Conservation (phyloP, 179 eudicot species). For the Sideroxylon spinosum region DNA sequence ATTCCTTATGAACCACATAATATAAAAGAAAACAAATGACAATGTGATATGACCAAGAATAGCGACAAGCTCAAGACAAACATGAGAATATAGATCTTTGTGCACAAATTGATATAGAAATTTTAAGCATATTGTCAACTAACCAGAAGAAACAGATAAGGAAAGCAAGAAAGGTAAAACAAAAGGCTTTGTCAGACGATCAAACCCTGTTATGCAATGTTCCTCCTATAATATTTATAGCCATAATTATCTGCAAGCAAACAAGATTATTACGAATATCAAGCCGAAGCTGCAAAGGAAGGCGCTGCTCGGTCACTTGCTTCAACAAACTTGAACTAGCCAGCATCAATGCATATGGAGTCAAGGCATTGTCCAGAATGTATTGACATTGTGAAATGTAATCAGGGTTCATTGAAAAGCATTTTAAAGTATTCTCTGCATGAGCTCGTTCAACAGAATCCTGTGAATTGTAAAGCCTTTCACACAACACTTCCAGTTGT, state of each 20-base stretch:
- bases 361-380: constrained; percentile 85
- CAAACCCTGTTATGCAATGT: constrained; percentile 3
- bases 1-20: neutral
- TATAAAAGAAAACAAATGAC: neutral
- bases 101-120: neutral
- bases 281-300: constrained; percentile 85
- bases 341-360: constrained; percentile 94
- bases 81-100: neutral
- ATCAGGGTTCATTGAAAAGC: constrained; percentile 82
- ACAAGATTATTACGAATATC: constrained; percentile 73
- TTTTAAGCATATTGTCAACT: neutral
- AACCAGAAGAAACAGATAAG: neutral
- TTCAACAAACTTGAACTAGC: constrained; percentile 96
- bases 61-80: neutral
- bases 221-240: neutral
- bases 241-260: constrained; percentile 18
- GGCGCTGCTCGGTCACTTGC: constrained; percentile 89
- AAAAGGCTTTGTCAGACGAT: neutral
- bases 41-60: constrained; percentile 10
- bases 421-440: constrained; percentile 88
- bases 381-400: constrained; percentile 95
- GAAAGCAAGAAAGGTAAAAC: neutral
- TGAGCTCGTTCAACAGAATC: constrained; percentile 94
- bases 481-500: constrained; percentile 89
- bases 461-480: constrained; percentile 96